Percentiles rank a stretch among this genome's conserved stretches.
Conservation (phyloP, 176 grass and related monocot genomes). For the Hsuehochloa calcarea region DNA sequence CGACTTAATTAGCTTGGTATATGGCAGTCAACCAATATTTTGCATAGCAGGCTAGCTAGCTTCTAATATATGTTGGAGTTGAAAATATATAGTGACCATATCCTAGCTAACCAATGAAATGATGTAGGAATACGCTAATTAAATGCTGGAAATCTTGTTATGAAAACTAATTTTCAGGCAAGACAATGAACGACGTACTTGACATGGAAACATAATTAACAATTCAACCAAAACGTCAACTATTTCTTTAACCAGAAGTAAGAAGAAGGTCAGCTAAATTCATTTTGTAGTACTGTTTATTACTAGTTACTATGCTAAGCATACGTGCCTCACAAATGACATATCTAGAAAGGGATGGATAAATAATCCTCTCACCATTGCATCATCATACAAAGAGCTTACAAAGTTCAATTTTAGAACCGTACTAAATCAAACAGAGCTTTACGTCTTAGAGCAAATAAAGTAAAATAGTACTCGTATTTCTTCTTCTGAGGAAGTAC, state of each 20-base stretch:
- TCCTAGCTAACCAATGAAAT: not conserved
- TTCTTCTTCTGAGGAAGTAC: not conserved
- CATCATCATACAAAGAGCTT: not conserved
- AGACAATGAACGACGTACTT: not conserved
- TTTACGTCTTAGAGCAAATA: not conserved
- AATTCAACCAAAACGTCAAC: conserved; percentile 21
- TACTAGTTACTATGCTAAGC: not conserved
- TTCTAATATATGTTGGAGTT: not conserved
- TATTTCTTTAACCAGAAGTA: conserved; percentile 7
- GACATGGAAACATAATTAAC: not conserved
- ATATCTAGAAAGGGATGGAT: not conserved
- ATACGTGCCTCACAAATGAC: conserved; percentile 13
- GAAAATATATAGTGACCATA: not conserved
- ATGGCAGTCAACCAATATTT: conserved; percentile 29
- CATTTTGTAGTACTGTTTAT: not conserved
- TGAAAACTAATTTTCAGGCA: not conserved
- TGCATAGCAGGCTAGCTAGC: not conserved
- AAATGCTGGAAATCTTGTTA: not conserved
- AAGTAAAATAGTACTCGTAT: not conserved
- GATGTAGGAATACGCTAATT: not conserved
- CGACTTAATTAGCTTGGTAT: not conserved
- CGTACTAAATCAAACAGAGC: not conserved
- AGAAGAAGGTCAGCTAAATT: conserved; percentile 8
- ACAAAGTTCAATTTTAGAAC: not conserved
- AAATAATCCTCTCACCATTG: not conserved